Evolutionary conservation across 768 basidiomycete genomes (phyloP).

Genomic region (Tylopilus intermedius): DNA sequence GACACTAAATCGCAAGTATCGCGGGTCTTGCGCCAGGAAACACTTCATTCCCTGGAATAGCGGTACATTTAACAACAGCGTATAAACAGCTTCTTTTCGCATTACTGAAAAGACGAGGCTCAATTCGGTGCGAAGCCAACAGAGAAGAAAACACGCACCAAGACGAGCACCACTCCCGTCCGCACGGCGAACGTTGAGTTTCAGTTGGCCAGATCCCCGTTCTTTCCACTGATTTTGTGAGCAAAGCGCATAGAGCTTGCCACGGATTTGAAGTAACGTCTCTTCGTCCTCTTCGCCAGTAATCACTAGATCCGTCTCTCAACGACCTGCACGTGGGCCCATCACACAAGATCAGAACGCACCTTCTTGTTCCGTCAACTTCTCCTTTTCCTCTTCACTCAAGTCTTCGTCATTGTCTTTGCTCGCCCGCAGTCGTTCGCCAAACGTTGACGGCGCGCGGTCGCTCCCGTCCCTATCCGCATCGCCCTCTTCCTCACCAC

Average conservation of each 20-base stretch:
- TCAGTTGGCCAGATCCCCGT: slow-evolving; percentile 66
- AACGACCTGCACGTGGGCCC: neutral
- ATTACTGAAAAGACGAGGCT: slow-evolving; percentile 48
- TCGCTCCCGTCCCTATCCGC: slow-evolving; percentile 29
- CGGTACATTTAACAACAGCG: slow-evolving; percentile 67
- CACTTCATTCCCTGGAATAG: slow-evolving; percentile 78
- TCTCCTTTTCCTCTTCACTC: slow-evolving; percentile 38
- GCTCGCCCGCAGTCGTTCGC: slow-evolving; percentile 60
- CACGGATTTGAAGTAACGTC: slow-evolving; percentile 69
- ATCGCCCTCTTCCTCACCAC: slow-evolving; percentile 43
- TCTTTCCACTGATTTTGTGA: slow-evolving; percentile 68
- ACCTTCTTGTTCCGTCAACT: slow-evolving; percentile 68
- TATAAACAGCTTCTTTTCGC: slow-evolving; percentile 80
- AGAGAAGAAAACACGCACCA: slow-evolving; percentile 33
- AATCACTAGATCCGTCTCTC: slow-evolving; percentile 39
- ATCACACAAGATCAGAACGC: slow-evolving; percentile 17
- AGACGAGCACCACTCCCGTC: slow-evolving; percentile 70
- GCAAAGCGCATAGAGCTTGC: slow-evolving; percentile 64
- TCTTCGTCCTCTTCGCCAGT: slow-evolving; percentile 84
- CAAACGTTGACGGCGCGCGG: slow-evolving; percentile 43
- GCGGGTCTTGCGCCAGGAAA: slow-evolving; percentile 66
- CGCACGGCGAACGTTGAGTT: slow-evolving; percentile 57
- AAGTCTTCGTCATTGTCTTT: slow-evolving; percentile 55
- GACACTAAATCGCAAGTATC: slow-evolving; percentile 72
- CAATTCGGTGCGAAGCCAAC: neutral